Evolutionary conservation across 257 asterid species (phyloP), one percentile per base, ranked within the genome.

Genomic region (Verbascum thapsus): DNA sequence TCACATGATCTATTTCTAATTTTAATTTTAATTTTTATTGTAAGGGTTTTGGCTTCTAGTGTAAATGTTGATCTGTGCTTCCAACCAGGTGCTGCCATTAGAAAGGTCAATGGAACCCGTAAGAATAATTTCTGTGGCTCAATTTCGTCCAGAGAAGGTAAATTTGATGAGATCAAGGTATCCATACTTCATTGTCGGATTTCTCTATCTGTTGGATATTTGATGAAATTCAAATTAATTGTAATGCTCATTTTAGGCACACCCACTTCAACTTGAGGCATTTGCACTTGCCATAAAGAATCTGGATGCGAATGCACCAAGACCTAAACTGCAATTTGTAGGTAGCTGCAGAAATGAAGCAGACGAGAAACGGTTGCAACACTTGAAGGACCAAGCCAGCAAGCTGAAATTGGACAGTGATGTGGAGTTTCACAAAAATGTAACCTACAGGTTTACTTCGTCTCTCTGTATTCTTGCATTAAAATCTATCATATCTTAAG

Each of bases 81-180:
- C 22, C 57, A 61, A 78, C 63, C 91, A 91, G 96, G 81, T 64
- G 63, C 83, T 89, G 22, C 90, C 91, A 1, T 57, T 92, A 66
- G 91, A 83, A 77, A 87, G 95, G 68, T 66, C 87, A 54, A 57
- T 63, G 76, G 66, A 76, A 12, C 95, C 94, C 58, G 67, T 74
- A 5, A 92, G 83, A 77, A 81, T 92, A 34, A 84, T 92, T 58
- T 89, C 97, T 11, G 97, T 92, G 74, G 89, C 98, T 76, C 98
- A 89, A 61, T 92, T 92, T 77, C 98, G 96, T 76, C 97, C 98
- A 50, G 97, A 92, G 86, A 94, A 94, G 95, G 97, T 90, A 88
- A 75, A 74, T 81, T 81, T 80, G 69, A 53, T 76, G 73, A 69
- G 54, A 70, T 69, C 73, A 81, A 79, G 85, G 85, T 83, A 83